Conservation (phyloP, 2,329 filamentous ascomycete genomes). For the Zasmidium angulare region DNA sequence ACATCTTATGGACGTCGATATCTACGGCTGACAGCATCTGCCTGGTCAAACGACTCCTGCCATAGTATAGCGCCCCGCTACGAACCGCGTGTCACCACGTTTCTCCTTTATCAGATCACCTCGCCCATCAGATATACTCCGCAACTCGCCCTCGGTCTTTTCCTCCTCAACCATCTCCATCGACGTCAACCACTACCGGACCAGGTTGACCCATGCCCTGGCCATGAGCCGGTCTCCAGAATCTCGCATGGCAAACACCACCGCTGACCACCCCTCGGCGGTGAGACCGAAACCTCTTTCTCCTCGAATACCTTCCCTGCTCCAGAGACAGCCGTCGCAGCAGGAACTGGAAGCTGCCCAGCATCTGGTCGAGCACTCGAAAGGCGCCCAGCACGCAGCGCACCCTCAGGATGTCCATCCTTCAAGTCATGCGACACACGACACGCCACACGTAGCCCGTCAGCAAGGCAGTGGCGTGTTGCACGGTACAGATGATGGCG, state of each 20-base stretch:
- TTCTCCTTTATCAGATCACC: slow-evolving; percentile 11
- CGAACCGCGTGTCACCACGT: neutral
- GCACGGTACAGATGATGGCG: neutral
- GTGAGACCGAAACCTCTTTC: slow-evolving; percentile 17
- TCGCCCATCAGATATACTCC: slow-evolving; percentile 19
- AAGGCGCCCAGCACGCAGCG: slow-evolving; percentile 30
- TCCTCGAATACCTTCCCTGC: slow-evolving; percentile 19
- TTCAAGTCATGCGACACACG: slow-evolving; percentile 2
- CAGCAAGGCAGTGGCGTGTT: slow-evolving; percentile 1
- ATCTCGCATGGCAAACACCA: slow-evolving; percentile 14
- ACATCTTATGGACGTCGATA: neutral
- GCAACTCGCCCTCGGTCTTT: slow-evolving; percentile 8
- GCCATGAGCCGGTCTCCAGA: slow-evolving; percentile 3
- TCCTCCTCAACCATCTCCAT: slow-evolving; percentile 1
- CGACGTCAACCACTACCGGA: slow-evolving; percentile 2
- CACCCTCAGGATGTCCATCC: slow-evolving; percentile 3
- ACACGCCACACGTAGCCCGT: neutral
- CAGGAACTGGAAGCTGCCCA: slow-evolving; percentile 53
- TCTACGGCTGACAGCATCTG: neutral
- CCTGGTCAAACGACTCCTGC: neutral
- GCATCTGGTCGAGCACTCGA: slow-evolving; percentile 49
- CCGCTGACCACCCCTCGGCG: slow-evolving; percentile 5
- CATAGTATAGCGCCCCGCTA: neutral
- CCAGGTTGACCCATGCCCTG: slow-evolving; percentile 11
- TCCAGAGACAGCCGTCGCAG: slow-evolving; percentile 41